phyloP scores from a whole-genome alignment of 2,329 filamentous ascomycete genomes.

The Chrysosporium keratinophilum region DNA sequence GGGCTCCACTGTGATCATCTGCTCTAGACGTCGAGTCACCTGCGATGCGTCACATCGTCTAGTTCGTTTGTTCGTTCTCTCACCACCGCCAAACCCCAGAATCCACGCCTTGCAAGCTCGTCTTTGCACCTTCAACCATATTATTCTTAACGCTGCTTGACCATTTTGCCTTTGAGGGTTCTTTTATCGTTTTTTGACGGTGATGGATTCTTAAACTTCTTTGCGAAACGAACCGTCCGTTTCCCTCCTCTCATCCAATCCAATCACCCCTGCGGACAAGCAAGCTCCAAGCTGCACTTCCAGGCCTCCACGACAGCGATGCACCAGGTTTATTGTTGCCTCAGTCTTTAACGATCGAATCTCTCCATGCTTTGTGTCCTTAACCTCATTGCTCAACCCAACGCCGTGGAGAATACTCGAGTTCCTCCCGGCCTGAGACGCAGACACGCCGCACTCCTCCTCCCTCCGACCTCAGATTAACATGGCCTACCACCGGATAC shows the following conservation, averaged over 20 bases:
- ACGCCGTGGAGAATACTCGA: background rate
- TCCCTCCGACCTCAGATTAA: conserved; percentile 22
- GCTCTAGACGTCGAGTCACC: conserved; percentile 29
- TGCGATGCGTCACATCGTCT: conserved; percentile 35
- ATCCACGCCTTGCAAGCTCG: background rate
- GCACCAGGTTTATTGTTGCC: background rate
- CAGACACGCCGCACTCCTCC: conserved; percentile 4
- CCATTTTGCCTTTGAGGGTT: background rate
- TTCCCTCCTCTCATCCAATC: background rate
- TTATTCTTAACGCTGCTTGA: background rate
- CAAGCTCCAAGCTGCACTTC: conserved; percentile 1
- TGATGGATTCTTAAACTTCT: background rate
- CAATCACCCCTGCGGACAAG: conserved; percentile 1
- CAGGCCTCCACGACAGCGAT: background rate
- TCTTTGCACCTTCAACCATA: background rate
- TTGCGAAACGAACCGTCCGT: background rate
- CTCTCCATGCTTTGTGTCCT: background rate
- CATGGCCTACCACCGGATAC: conserved; percentile 29
- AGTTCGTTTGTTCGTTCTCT: conserved; percentile 8
- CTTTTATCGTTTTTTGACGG: background rate
- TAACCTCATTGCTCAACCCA: background rate
- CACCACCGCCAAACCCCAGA: background rate
- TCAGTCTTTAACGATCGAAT: background rate
- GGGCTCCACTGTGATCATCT: conserved; percentile 11
- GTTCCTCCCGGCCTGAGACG: background rate